A percentile compares a stretch with the other conserved stretches of the same genome.
Conservation (phyloP, 139 green algal genomes). For the Chlamydomonas sp. region DNA sequence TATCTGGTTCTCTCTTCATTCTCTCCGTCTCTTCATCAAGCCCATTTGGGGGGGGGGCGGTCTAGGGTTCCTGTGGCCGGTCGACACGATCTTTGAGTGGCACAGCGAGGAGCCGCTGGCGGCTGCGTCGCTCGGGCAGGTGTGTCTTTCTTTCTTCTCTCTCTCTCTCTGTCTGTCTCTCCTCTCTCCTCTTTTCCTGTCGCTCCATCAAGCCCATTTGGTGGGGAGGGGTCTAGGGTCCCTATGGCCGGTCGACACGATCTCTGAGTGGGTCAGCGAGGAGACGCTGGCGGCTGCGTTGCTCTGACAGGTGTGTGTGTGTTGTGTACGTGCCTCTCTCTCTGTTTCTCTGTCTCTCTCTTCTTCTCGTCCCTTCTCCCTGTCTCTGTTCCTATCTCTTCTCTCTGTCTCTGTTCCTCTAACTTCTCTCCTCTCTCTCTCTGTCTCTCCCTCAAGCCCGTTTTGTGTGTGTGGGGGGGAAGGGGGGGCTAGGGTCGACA, state of each 20-base stretch:
- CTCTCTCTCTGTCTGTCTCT: no score
- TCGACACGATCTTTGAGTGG: conserved; percentile 49
- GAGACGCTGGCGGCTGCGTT: conserved; percentile 53
- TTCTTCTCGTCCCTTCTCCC: not conserved
- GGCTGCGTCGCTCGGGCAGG: conserved; percentile 55
- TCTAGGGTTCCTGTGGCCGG: no score
- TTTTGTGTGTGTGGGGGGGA: not conserved
- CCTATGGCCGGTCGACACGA: conserved; percentile 23
- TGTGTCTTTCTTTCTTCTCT: no score
- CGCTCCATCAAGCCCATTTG: not conserved
- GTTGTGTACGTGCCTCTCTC: no score
- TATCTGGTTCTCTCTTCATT: no score
- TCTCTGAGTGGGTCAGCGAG: conserved; percentile 52
- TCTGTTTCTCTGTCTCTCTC: not conserved
- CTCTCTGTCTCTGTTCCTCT: not conserved
- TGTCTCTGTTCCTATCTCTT: not conserved
- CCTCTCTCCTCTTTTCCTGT: no score
- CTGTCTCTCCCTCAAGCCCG: not conserved
- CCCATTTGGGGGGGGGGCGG: no score
- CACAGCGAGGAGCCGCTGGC: conserved; percentile 51
- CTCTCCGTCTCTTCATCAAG: no score
- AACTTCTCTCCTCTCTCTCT: not conserved
- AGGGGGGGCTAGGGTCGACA: not conserved
- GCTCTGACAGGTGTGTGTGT: conserved; percentile 45
- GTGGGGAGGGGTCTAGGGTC: no score